Base-by-base conservation (phyloP, 2,329 filamentous ascomycete species). In the Bretziella fagacearum region DNA sequence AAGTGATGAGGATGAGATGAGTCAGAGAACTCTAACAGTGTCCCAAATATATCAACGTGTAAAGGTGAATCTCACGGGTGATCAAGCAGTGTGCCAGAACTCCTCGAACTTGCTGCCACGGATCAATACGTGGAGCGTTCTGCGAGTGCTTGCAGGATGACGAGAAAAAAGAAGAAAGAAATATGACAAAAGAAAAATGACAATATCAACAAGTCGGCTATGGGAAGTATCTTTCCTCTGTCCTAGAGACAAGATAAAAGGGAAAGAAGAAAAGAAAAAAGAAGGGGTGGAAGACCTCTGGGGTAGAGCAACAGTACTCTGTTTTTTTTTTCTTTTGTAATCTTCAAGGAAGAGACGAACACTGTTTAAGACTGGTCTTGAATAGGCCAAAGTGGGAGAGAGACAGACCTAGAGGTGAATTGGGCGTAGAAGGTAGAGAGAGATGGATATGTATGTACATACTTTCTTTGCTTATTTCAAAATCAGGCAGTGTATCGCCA, bases 331-430 rank as follows among this genome's bases (percentile, higher is more conserved):
- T n/a, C n/a, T n/a, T n/a, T n/a, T n/a, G n/a, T n/a, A n/a, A n/a
- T n/a, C n/a, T n/a, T n/a, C n/a, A n/a, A n/a, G n/a, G n/a, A n/a
- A n/a, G n/a, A n/a, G n/a, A n/a, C n/a, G n/a, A n/a, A n/a, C n/a
- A n/a, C n/a, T 30, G 27, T 39, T 7, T 39, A 39, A 39, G 35
- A 25, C 35, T 39, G 23, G 35, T 39, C 35, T 39, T 39, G 35
- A 10, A 39, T 39, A 36, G n/a, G 18, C 8, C 18, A 15, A 36
- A 17, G 8, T 36, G 33, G 8, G 18, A 36, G 33, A 18, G 33
- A 36, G 33, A 20, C 33, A n/a, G 15, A n/a, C n/a, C n/a, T n/a
- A n/a, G n/a, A n/a, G n/a, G n/a, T n/a, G n/a, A n/a, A n/a, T n/a
- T n/a, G n/a, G n/a, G n/a, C n/a, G n/a, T n/a, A n/a, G n/a, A n/a